Conservation (phyloP, 306 rosid species). For the Cicer pinnatifidum region DNA sequence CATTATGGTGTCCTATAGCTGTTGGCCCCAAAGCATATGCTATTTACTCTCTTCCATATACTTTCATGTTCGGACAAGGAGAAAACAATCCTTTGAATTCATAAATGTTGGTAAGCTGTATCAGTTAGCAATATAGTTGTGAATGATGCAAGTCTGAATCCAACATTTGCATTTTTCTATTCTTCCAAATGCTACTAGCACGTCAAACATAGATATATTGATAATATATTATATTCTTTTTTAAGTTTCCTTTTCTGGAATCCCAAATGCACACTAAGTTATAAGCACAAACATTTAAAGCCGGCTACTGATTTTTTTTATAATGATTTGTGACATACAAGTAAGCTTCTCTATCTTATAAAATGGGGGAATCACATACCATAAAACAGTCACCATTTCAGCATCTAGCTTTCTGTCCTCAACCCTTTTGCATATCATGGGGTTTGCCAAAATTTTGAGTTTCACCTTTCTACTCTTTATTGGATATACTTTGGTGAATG, state of each 20-base stretch:
- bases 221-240: slow-evolving; percentile 14
- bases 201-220: neutral
- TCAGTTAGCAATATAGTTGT: neutral
- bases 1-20: neutral
- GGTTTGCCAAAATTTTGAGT: slow-evolving; percentile 37
- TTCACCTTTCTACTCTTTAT: slow-evolving; percentile 50
- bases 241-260: slow-evolving; percentile 34
- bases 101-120: neutral
- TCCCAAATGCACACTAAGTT: slow-evolving; percentile 40
- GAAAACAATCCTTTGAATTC: slow-evolving; percentile 15
- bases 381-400: slow-evolving; percentile 37
- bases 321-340: neutral
- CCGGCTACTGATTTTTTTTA: slow-evolving; percentile 48
- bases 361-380: slow-evolving; percentile 40
- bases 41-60: slow-evolving; percentile 3
- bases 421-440: slow-evolving; percentile 44
- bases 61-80: slow-evolving; percentile 37
- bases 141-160: slow-evolving; percentile 8
- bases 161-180: slow-evolving; percentile 37
- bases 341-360: slow-evolving; percentile 44
- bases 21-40: slow-evolving; percentile 17
- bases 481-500: slow-evolving; percentile 49
- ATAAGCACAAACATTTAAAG: slow-evolving; percentile 46
- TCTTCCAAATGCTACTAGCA: slow-evolving; percentile 40
- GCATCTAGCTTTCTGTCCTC: slow-evolving; percentile 13